These are phyloP conservation scores for Acanthamoeba sp. DNA, from an alignment of 208 protist genomes.

Conservation along the genomic window DNA sequence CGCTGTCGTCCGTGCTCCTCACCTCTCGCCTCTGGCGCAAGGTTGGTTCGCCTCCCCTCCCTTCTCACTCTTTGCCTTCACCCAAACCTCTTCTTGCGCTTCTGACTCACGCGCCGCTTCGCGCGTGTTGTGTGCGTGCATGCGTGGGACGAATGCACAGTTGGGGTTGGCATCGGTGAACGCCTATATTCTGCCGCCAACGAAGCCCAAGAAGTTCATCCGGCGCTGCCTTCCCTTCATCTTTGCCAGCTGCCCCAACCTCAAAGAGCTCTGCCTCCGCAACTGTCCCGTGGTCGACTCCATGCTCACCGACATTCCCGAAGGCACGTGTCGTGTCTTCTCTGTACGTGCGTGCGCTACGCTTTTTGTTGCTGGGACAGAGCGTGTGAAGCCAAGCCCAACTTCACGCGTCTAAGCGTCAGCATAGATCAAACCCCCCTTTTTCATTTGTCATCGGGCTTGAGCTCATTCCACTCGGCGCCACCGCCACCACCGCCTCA, in stretches of 20 bases:
- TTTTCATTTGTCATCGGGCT: neutral
- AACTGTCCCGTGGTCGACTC: conserved; percentile 44
- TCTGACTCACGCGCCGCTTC: no score
- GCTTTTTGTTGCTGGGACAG: no score
- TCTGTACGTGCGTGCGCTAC: neutral
- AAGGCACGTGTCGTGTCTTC: neutral
- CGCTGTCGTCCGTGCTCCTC: neutral
- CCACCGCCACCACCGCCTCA: no score
- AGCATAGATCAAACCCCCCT: no score
- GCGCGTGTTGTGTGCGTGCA: neutral
- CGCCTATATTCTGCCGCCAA: conserved; percentile 10
- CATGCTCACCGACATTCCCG: conserved; percentile 45
- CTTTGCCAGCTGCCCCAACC: conserved; percentile 23
- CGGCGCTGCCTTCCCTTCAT: conserved; percentile 42
- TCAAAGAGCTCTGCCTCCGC: conserved; percentile 32
- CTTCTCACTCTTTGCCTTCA: no score
- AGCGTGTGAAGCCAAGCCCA: no score
- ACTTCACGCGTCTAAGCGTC: no score
- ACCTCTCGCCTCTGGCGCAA: conserved; percentile 15
- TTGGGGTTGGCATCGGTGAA: neutral
- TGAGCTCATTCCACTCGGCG: neutral
- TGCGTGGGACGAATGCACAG: neutral
- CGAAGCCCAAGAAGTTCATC: conserved; percentile 54
- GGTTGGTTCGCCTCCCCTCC: neutral
- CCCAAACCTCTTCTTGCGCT: neutral